Conservation (phyloP, 169 alveolate genomes). For the Plasmodium chabaudi region DNA sequence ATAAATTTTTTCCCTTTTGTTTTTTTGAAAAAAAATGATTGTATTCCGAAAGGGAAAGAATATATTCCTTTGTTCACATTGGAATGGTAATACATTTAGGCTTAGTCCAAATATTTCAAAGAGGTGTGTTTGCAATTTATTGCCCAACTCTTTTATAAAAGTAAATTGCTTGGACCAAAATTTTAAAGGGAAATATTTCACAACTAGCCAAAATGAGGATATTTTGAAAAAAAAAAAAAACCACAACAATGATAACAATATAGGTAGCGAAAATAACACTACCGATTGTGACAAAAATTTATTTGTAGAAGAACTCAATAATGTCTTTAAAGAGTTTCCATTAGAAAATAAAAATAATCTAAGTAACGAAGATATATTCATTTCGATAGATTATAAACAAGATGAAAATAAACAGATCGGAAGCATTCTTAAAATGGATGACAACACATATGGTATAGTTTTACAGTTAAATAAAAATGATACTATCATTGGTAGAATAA, state of each 20-base stretch:
- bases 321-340: constrained; percentile 36
- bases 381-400: not conserved
- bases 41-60: no score
- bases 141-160: not conserved
- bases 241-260: no score
- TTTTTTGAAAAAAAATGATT: no score
- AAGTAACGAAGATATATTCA: constrained; percentile 36
- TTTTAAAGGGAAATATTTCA: not conserved
- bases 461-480: constrained; percentile 43
- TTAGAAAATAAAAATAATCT: not conserved
- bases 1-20: no score
- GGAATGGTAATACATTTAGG: no score
- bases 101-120: not conserved
- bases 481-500: constrained; percentile 32
- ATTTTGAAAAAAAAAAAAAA: constrained; percentile 4
- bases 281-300: not conserved
- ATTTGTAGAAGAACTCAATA: constrained; percentile 56
- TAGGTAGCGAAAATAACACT: not conserved
- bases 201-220: not conserved
- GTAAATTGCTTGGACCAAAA: not conserved
- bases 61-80: no score
- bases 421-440: constrained; percentile 18
- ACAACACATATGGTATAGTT: constrained; percentile 31
- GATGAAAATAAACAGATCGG: constrained; percentile 24
- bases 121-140: not conserved